phyloP scores from a whole-genome alignment of 306 rosid species.

The Cicer pinnatifidum region DNA sequence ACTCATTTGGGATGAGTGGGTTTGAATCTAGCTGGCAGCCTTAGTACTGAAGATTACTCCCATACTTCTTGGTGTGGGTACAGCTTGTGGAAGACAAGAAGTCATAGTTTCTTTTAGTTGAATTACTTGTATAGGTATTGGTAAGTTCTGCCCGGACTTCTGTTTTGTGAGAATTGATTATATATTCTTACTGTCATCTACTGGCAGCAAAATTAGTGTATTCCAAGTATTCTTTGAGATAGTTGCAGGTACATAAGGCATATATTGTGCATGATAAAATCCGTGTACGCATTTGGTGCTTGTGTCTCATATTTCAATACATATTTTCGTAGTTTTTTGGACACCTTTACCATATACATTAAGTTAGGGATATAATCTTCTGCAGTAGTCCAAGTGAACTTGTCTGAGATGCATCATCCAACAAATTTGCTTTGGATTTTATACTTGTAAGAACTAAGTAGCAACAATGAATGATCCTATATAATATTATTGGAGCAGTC shows the following conservation, averaged over 20 bases:
- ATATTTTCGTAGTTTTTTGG: not conserved
- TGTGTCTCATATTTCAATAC: not conserved
- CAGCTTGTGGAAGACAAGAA: not conserved
- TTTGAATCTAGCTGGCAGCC: slow-evolving; percentile 16
- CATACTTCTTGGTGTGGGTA: slow-evolving; percentile 6
- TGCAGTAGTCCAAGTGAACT: slow-evolving; percentile 11
- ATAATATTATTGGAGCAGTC: slow-evolving; percentile 33
- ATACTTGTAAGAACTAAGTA: slow-evolving; percentile 5
- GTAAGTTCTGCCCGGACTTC: slow-evolving; percentile 21
- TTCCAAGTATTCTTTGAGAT: slow-evolving; percentile 19
- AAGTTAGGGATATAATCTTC: slow-evolving; percentile 2
- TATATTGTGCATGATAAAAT: not conserved
- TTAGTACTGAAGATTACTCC: not conserved
- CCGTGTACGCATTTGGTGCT: not conserved
- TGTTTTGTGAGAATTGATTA: slow-evolving; percentile 25
- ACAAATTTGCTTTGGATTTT: slow-evolving; percentile 6
- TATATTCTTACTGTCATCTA: not conserved
- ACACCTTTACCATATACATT: not conserved
- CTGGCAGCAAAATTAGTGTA: slow-evolving; percentile 3
- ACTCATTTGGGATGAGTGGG: slow-evolving; percentile 18
- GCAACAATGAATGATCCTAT: not conserved
- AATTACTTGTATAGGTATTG: slow-evolving; percentile 1
- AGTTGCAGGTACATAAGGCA: not conserved
- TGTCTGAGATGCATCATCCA: slow-evolving; percentile 22
- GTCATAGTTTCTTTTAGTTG: slow-evolving; percentile 29